Conservation (phyloP, 164 flowering plant genomes). For the Tetracentron sinense region DNA sequence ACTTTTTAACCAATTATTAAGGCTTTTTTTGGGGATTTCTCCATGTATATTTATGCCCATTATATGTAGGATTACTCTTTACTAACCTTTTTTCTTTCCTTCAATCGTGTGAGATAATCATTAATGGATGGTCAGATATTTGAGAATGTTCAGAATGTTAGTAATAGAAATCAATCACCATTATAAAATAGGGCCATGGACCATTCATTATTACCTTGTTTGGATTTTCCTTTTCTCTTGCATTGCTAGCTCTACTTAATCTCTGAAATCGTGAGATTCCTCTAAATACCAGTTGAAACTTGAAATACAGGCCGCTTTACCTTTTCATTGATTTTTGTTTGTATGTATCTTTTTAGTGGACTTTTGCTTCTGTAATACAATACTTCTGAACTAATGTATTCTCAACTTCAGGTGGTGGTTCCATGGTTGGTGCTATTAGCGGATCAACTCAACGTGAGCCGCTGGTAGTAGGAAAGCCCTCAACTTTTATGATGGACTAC, state of each 20-base stretch:
- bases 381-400: not conserved
- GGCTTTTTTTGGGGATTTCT: too few relatives aligned
- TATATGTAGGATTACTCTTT: too few relatives aligned
- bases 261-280: not conserved
- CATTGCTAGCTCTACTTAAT: not conserved
- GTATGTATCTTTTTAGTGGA: not conserved
- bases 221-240: not conserved
- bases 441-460: slow-evolving; percentile 96
- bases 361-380: not conserved
- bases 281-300: not conserved
- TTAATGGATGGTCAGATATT: not conserved
- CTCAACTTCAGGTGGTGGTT: slow-evolving; percentile 80
- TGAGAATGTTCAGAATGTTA: not conserved
- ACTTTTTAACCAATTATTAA: too few relatives aligned
- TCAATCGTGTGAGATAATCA: too few relatives aligned
- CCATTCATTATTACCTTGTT: not conserved
- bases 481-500: slow-evolving; percentile 99
- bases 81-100: too few relatives aligned
- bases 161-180: not conserved
- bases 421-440: slow-evolving; percentile 86
- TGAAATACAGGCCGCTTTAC: not conserved
- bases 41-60: too few relatives aligned
- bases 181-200: not conserved
- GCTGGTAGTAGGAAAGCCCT: slow-evolving; percentile 93
- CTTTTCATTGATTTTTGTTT: not conserved